Evolutionary conservation across 148 eudicot species (phyloP), one percentile per base, ranked within the genome.

Genomic region (Bassia scoparia): DNA sequence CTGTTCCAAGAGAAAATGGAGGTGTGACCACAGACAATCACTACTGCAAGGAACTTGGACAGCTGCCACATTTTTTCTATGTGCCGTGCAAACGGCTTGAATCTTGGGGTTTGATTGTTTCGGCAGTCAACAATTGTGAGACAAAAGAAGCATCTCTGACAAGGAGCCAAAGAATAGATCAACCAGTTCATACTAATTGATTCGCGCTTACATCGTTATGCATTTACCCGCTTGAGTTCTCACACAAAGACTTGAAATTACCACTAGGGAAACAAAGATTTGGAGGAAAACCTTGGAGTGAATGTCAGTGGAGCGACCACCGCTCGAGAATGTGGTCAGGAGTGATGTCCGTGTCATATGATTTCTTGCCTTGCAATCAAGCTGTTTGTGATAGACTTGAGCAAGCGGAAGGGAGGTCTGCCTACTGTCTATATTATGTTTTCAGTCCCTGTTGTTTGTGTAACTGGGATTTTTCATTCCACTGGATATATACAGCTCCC

Each of bases 161-260:
- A 77, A 78, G 72, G 86, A 82, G 70, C 69, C 72, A 20, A 88
- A 81, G 82, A 77, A 34, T 79, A 82, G 85, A n/a, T 79, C 79
- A 85, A 46, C 84, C 78, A 24, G 89, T 87, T 75, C 69, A 65
- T 66, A 95, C 99, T 70, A 95, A 95, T 85, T 88, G 90, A 87
- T 77, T 95, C 64, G n/a, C 87, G 83, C 74, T 84, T 95, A 69
- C 83, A 81, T 77, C 99, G 99, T 72, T 95, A 89, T 85, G 97
- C 94, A 64, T 83, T n/a, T 84, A 74, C 87, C 87, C 69, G n/a
- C n/a, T 83, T 95, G 84, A 89, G 97, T 66, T 83, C 85, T 73
- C 97, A 89, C n/a, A 54, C 89, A 95, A 82, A 87, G 97, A 78
- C 89, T 95, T 83, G 99, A 95, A 83, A 84, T 95, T 68, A 86